phyloP scores from a whole-genome alignment of 257 asterid genomes.

The Plantago ovata region DNA sequence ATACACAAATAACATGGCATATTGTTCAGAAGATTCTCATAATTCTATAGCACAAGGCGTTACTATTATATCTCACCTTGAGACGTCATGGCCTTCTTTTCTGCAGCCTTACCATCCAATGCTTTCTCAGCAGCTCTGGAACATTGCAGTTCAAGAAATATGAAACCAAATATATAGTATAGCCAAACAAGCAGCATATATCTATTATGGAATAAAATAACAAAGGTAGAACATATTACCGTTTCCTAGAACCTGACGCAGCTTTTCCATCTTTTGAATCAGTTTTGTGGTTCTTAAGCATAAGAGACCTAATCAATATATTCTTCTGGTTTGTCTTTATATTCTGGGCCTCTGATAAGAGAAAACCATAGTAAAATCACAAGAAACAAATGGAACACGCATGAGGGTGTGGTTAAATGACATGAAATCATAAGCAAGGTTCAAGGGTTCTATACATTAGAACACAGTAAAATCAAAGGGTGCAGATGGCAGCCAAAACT shows the following conservation, averaged over 20 bases:
- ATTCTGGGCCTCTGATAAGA: slow-evolving; percentile 53
- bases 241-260: slow-evolving; percentile 51
- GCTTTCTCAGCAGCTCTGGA: slow-evolving; percentile 67
- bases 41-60: slow-evolving; percentile 3
- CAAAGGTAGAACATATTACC: slow-evolving; percentile 35
- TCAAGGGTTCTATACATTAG: slow-evolving; percentile 28
- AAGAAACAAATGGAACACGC: slow-evolving; percentile 17
- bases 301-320: slow-evolving; percentile 73
- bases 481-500: slow-evolving; percentile 2
- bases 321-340: slow-evolving; percentile 72
- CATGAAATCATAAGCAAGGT: slow-evolving; percentile 7
- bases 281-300: slow-evolving; percentile 59
- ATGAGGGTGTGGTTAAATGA: slow-evolving; percentile 4
- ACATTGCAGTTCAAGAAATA: slow-evolving; percentile 18
- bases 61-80: slow-evolving; percentile 45
- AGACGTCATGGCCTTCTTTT: slow-evolving; percentile 57
- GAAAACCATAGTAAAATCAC: slow-evolving; percentile 23
- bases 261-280: slow-evolving; percentile 56
- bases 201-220: background rate
- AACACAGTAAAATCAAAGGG: slow-evolving; percentile 5
- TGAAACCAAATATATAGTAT: background rate
- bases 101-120: slow-evolving; percentile 61
- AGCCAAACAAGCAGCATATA: background rate
- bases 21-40: background rate
- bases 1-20: background rate